Base-by-base conservation (phyloP, 441 rosid genomes). In the Adansonia madagascariensis region DNA sequence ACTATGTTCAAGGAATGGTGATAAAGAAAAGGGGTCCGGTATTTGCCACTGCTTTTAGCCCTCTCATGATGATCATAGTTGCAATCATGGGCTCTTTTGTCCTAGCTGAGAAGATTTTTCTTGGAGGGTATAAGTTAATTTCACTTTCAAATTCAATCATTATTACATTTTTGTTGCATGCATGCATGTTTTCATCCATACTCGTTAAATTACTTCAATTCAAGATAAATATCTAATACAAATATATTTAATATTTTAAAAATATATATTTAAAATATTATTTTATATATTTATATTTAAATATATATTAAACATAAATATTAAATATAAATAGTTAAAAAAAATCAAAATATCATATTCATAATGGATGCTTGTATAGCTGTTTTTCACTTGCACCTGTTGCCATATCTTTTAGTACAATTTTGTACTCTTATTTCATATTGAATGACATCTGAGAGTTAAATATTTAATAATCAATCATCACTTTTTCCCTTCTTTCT, bases 41-140 rank as follows among this genome's bases (percentile, higher is more conserved):
- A 20, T 91, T 93, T 75, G 97, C 86, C 24, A 91, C 95, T 70
- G 89, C 93, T 77, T 93, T 93, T 78, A 93, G 92, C 84, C 97
- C 97, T 49, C 80, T 91, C 75, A 85, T 93, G 86, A 88, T 91
- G 85, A 85, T 93, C 85, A 82, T 93, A 60, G 90, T 91, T 53
- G 93, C 97, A 22, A 82, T 93, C 87, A 89, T 93, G 87, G 92
- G 95, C 50, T 90, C 93, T 57, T 91, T 91, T 73, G 87, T 93
- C 71, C 84, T 91, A 0, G 86, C 91, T 0, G 91, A 92, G 78
- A 91, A 89, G 71, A 91, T 91, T 53, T 92, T 84, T 65, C 79
- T 88, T 71, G 95, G 94, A 83, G 92, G 94, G 97, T 92, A 91
- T 35, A 0, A 3, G 47, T 49, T 31, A 4, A 9, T 49, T 61